These are phyloP conservation scores for Claviceps humidiphila DNA, from an alignment of 2,329 filamentous ascomycete species.

Conservation along the genomic window DNA sequence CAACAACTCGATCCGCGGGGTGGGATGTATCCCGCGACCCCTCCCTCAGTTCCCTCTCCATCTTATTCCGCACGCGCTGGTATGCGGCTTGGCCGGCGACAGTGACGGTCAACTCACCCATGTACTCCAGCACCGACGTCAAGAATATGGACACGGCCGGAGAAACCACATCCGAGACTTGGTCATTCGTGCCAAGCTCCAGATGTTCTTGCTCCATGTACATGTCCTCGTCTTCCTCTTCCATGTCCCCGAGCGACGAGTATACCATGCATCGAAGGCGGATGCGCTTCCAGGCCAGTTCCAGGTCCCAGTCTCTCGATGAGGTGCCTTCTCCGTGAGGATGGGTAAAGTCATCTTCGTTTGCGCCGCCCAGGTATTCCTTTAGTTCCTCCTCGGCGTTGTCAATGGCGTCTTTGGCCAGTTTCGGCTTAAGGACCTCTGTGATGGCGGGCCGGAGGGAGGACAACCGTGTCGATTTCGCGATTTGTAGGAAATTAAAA, in stretches of 20 bases:
- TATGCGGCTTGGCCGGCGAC: conserved; percentile 76
- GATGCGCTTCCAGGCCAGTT: conserved; percentile 86
- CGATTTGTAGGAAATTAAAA: conserved; percentile 73
- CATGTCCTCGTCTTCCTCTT: conserved; percentile 91
- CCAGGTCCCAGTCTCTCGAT: conserved; percentile 66
- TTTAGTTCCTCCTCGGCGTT: conserved; percentile 76
- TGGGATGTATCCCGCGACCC: conserved; percentile 32
- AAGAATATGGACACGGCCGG: conserved; percentile 91
- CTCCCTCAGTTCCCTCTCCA: conserved; percentile 46
- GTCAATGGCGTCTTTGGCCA: conserved; percentile 72
- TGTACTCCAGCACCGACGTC: conserved; percentile 84
- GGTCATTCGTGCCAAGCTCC: conserved; percentile 41
- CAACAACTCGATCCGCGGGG: conserved; percentile 54
- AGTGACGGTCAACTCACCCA: conserved; percentile 84
- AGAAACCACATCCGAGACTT: conserved; percentile 58
- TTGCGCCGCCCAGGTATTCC: conserved; percentile 71
- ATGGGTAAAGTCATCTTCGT: conserved; percentile 56
- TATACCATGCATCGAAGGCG: conserved; percentile 96
- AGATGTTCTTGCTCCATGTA: conserved; percentile 72
- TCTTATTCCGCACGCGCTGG: conserved; percentile 46
- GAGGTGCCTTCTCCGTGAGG: conserved; percentile 33
- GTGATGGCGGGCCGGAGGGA: conserved; percentile 69
- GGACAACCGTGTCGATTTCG: conserved; percentile 64
- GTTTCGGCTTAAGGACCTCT: conserved; percentile 77
- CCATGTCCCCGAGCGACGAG: conserved; percentile 88